Evolutionary conservation across 2,329 filamentous ascomycete genomes (phyloP), one percentile per base, ranked within the genome.

Genomic region (Grosmannia huntii): DNA sequence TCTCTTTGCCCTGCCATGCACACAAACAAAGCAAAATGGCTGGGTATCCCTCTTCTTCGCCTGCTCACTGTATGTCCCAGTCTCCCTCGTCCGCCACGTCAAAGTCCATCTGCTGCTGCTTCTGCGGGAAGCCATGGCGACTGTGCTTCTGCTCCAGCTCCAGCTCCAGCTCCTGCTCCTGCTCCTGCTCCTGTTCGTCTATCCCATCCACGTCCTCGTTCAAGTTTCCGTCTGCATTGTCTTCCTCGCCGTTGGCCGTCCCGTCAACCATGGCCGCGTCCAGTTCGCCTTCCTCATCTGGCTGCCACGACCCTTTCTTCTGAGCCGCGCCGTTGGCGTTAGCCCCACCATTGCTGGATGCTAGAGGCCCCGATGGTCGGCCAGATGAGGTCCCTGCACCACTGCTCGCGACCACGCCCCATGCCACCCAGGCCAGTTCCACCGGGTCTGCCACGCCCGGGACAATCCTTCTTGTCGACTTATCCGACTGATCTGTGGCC

Each of bases 381-480:
- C 36, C 36, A 14, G 36, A 38, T 31, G 33, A 3, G 1, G 12
- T 48, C 19, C 21, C 36, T 23, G 36, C 36, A 11, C 19, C 21
- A 6, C 12, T 14, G 27, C 2, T 23, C 38, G 50, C 36, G 36
- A 61, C 58, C 31, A 28, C 53, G 54, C 44, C 27, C 3, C 58
- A 57, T 11, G 63, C 62, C 27, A 75, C 76, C 88, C 88, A 92
- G 1, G 79, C 69, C 46, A 89, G 68, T 57, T 89, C 83, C 14
- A 90, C 74, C 52, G 79, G 79, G 49, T 80, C 83, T 1, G 77
- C 72, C 12, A 89, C 71, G 7, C 82, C 80, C 0, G 84, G 82
- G 48, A 90, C 80, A 23, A 78, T 72, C 50, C 77, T 6, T 41
- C 38, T 10, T 76, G 52, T 75, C 75, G 53, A 79, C 51, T 23